Evolutionary conservation across 192 early-diverging fungal genomes (phyloP), one percentile per base, ranked within the genome.

Genomic region (Dissophora ornata): DNA sequence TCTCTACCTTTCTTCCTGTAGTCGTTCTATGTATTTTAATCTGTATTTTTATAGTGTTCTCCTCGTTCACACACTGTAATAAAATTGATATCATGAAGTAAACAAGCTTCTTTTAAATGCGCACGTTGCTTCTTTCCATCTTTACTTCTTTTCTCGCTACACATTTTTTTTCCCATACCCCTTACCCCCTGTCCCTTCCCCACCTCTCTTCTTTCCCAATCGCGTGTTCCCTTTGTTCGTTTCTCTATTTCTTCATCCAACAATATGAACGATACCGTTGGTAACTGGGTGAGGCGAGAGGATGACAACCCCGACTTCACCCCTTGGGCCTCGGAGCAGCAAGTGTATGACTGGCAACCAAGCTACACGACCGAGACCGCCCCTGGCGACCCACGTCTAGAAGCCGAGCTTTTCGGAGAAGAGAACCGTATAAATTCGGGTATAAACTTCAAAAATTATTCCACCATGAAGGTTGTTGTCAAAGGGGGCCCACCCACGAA

Each of bases 381-480:
- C 8, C 84, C 90, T 11, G 50, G 81, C 32, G 87, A 95, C 69
- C 45, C 75, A 11, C 83, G 68, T 22, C 63, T 94, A 11, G 92
- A 94, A 55, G 42, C 57, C 10, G 85, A 90, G 30, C 79, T 95
- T 16, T 93, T 88, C 59, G 82, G 84, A 15, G 62, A 71, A 34
- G 85, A 63, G 8, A 79, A 82, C n/a, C 84, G 90, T 19, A 81
- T 91, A 18, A 84, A 84, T 60, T 83, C 87, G 33, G 93, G 93
- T 32, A 88, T 93, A 45, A 93, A 94, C 58, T 95, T 95, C 79
- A 79, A 85, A 9, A 90, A 91, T 40, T 95, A 95, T 70, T 85
- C 90, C 21, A 66, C 84, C 32, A 93, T 95, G 51, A 87, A 89
- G 18, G 89, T 90, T 33, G 81, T 83, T 22, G 85, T 88, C n/a